Evolutionary conservation across 129 eudicot genomes (phyloP), one percentile per base, ranked within the genome.

Genomic region (Ambrosia artemisiifolia): DNA sequence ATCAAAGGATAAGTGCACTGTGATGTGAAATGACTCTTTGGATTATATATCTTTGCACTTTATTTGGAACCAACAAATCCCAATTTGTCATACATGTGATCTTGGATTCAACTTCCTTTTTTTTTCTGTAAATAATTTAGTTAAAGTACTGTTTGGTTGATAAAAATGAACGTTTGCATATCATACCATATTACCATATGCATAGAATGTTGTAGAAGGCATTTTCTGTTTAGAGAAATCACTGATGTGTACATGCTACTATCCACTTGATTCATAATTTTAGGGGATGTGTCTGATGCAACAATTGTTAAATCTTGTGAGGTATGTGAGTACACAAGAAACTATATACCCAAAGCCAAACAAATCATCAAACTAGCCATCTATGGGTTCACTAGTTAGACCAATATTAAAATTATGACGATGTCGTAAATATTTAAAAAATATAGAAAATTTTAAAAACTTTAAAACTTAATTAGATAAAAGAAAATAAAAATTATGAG

Each of bases 1-100:
- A 28, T 59, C 93, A 0, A 92, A 85, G 74, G 80, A 75, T 12
- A 92, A 78, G 80, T 92, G 96, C 70, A 77, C 14, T 36, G 69
- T 90, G 54, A 90, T 90, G 96, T 90, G 82, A 90, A 43, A 63
- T 56, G 40, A 62, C 19, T 34, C 36, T 20, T 71, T 71, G 68
- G 56, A 20, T 7, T 81, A 74, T 78, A 61, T 71, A 64, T 86
- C 75, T 28, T 54, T 75, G 56, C 56, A 44, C 57, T 62, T 3
- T 54, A 28, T 65, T 65, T 76, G 67, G 55, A 61, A 63, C 59
- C 77, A 61, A 57, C 61, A 43, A 24, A 74, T 74, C 43, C 43
- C n/a, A 65, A 11, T 64, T 65, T 44, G 46, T 12, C 69, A 74
- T 51, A 38, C 65, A 20, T 65, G 35, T 75, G 73, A 36, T 66